phyloP scores from a whole-genome alignment of 345 rosid species.

The Populus alba region DNA sequence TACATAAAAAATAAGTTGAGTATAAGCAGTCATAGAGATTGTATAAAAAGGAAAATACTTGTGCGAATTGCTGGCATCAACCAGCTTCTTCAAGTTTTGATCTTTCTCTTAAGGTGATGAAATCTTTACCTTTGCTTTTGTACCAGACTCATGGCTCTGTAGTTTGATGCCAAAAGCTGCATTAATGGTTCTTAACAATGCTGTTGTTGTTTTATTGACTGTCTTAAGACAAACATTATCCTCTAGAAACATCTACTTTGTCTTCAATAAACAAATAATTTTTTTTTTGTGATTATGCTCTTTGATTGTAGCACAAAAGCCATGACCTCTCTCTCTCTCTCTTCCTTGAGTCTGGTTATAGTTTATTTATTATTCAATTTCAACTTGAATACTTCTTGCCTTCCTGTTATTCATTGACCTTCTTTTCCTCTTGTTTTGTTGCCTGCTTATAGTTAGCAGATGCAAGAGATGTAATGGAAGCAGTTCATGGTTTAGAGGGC shows the following conservation, averaged over 20 bases:
- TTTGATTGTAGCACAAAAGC: not conserved
- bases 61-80: not conserved
- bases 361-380: not conserved
- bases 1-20: not conserved
- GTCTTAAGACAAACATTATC: not conserved
- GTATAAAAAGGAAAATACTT: not conserved
- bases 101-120: not conserved
- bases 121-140: not conserved
- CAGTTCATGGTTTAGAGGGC: conserved; percentile 40
- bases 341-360: not conserved
- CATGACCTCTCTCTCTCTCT: not conserved
- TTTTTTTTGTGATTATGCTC: not conserved
- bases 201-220: not conserved
- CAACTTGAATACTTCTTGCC: not conserved
- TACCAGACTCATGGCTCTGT: not conserved
- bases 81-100: not conserved
- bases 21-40: not conserved
- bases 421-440: not conserved
- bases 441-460: conserved; percentile 47
- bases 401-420: not conserved
- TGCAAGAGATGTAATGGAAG: conserved; percentile 71
- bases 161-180: not conserved
- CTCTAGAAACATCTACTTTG: not conserved
- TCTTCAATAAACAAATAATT: too few species aligned
- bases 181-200: not conserved